phyloP scores from a whole-genome alignment of 73 alveolate genomes.

The Tetrahymena malaccensis region DNA sequence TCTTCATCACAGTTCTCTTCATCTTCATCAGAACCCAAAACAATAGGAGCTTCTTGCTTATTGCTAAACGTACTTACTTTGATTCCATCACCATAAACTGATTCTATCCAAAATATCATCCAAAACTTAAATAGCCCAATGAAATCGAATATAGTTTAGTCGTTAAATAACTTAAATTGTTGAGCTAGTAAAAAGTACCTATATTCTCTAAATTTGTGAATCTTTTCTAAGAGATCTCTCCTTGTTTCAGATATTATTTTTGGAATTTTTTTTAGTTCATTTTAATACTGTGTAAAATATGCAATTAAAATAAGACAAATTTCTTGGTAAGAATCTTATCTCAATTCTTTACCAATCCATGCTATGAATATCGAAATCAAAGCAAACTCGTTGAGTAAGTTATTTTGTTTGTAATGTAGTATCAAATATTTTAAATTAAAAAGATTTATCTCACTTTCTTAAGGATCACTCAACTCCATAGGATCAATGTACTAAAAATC shows the following conservation, averaged over 20 bases:
- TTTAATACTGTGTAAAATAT: neutral
- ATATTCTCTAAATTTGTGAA: neutral
- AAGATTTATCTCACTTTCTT: neutral
- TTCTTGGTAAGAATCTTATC: neutral
- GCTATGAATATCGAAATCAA: neutral
- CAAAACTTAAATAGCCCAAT: neutral
- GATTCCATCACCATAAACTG: neutral
- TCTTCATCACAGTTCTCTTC: neutral
- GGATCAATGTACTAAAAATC: neutral
- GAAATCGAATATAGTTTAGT: neutral
- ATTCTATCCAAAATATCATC: neutral
- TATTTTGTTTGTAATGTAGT: neutral
- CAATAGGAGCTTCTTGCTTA: neutral
- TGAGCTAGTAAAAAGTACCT: neutral
- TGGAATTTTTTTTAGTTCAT: neutral
- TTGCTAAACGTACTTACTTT: neutral
- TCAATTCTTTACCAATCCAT: neutral
- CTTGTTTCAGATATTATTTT: neutral
- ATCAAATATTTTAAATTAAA: neutral
- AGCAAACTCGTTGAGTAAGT: neutral
- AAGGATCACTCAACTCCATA: neutral
- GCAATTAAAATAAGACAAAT: neutral
- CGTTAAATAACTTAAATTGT: neutral
- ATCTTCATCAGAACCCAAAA: neutral
- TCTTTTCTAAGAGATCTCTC: neutral